These are phyloP conservation scores for Epithele typhae DNA, from an alignment of 768 basidiomycete genomes.

Conservation along the genomic window DNA sequence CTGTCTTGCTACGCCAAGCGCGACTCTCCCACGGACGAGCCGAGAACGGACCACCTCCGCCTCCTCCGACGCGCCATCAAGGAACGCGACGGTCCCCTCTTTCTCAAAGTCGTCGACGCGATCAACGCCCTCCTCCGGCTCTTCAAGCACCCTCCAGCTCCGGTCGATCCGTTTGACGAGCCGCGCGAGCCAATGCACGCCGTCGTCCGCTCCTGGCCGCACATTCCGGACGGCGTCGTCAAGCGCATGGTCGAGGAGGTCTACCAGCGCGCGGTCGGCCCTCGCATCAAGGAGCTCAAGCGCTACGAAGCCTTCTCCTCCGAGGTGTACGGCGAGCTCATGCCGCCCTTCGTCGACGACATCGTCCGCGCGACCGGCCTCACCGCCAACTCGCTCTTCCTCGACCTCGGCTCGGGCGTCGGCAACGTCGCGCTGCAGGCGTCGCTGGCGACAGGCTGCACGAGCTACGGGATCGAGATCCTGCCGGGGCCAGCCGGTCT, in stretches of 20 bases:
- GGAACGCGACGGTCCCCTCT: slow-evolving; percentile 66
- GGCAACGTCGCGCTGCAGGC: slow-evolving; percentile 57
- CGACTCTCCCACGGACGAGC: slow-evolving; percentile 10
- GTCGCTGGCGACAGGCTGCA: slow-evolving; percentile 48
- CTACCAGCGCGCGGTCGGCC: slow-evolving; percentile 91
- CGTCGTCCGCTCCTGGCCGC: slow-evolving; percentile 45
- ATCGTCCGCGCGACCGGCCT: slow-evolving; percentile 50
- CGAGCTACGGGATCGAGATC: slow-evolving; percentile 62
- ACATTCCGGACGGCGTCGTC: slow-evolving; percentile 60
- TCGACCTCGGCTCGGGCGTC: slow-evolving; percentile 61
- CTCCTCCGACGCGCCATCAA: slow-evolving; percentile 67
- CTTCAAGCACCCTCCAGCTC: slow-evolving; percentile 62
- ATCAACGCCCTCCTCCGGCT: slow-evolving; percentile 59
- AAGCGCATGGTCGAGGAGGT: slow-evolving; percentile 83
- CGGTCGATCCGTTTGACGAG: slow-evolving; percentile 46
- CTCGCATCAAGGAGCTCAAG: slow-evolving; percentile 74
- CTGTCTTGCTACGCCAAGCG: slow-evolving; percentile 18
- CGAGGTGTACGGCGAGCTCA: slow-evolving; percentile 86
- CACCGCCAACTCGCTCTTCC: slow-evolving; percentile 40
- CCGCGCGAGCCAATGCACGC: slow-evolving; percentile 46
- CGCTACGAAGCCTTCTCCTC: slow-evolving; percentile 82
- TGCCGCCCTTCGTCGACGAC: slow-evolving; percentile 65
- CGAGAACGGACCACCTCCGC: slow-evolving; percentile 43
- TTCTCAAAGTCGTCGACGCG: slow-evolving; percentile 53
- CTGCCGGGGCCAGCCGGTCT: slow-evolving; percentile 76